Base-by-base conservation (phyloP, 2,329 filamentous ascomycete genomes). In the Hymenoscyphus occultus region DNA sequence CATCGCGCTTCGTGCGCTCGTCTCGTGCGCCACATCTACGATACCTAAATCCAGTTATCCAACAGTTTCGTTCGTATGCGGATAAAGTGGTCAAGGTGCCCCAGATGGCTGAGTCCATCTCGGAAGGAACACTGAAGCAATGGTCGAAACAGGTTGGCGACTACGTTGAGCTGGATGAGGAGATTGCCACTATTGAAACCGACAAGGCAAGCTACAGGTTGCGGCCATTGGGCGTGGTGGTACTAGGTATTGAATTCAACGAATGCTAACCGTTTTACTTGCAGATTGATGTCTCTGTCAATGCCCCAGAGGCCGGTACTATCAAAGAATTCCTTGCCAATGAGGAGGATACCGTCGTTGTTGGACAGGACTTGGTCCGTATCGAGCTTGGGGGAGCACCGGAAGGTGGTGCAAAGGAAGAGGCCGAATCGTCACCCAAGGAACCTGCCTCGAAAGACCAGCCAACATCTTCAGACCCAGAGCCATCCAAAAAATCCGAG, bases 61-160 rank as follows among this genome's bases (percentile, higher is more conserved):
- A 80, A 74, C 85, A 87, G 74, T 81, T 86, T 62, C 84, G 86
- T 71, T 83, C 74, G 70, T 89, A 89, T 75, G 93, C 93, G 77
- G 92, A 96, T 76, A 89, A 86, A 71, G 81, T 94, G 69, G 88
- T 99, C 78, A 94, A 98, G 81, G 95, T 98, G 71, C 95, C 95
- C 40, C 87, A 95, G 77, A 98, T 99, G 95, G 95, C 95, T 69
- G 95, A 99, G 80, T 98, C 95, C 60, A 98, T 99, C 78, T 96
- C 92, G 56, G 95, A 99, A 80, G 95, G 95, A 67, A 99, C 95
- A 28, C 79, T 99, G 75, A 97, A 97, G 81, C 93, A 97, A 77
- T 98, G 93, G 83, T 90, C 87, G 74, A 98, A 98, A 78, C 78
- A 94, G 80, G 83, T 97, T 73, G 95, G 95, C 74, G 95, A 99